Base-by-base conservation (phyloP, 352 stramenopile genomes). In the Phytophthora fragariaefolia region DNA sequence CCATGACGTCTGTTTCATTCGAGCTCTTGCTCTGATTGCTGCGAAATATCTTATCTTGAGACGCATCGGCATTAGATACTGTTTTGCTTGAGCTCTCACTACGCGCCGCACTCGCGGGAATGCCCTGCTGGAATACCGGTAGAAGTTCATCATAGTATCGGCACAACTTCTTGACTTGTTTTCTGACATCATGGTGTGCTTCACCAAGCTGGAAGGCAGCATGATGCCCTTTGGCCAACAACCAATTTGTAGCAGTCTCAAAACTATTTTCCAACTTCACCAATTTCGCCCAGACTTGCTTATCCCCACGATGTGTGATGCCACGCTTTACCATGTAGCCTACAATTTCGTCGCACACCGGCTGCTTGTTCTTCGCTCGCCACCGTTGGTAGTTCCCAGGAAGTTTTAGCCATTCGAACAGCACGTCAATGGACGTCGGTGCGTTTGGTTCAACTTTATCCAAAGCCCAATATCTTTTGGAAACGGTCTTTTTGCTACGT, bases 61-160 rank as follows among this genome's bases (percentile, higher is more conserved):
- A 18, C 18, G 34, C 9, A 18, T n/a, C 15, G 36, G 36, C 36
- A n/a, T 43, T 6, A 7, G 36, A 43, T n/a, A 43, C 17, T 3
- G 36, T 43, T 1, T 22, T 6, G 10, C 15, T 43, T 20, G 36
- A 43, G 36, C 36, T n/a, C 36, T 43, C 36, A n/a, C 36, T 43
- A 20, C 4, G 36, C 36, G 15, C 36, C 12, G 15, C 20, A n/a
- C 7, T 8, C 10, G 36, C 36, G 3, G 36, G 15, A 43, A 22
- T 17, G 15, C 36, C 36, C n/a, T 17, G 36, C 20, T n/a, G 9
- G 12, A 64, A 49, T 9, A 40, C 23, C 3, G 23, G 30, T 4
- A 27, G 2, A 17, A 65, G 24, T 13, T 65, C 57, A 18, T 65
- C 32, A 24, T 58, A 65, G 47, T 58, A 58, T 24, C 46, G 32